Percentiles rank a stretch among this genome's conserved stretches.
These are phyloP conservation scores for Moniliophthora roreri DNA, from an alignment of 1,284 basidiomycete species.

Conservation along the genomic window DNA sequence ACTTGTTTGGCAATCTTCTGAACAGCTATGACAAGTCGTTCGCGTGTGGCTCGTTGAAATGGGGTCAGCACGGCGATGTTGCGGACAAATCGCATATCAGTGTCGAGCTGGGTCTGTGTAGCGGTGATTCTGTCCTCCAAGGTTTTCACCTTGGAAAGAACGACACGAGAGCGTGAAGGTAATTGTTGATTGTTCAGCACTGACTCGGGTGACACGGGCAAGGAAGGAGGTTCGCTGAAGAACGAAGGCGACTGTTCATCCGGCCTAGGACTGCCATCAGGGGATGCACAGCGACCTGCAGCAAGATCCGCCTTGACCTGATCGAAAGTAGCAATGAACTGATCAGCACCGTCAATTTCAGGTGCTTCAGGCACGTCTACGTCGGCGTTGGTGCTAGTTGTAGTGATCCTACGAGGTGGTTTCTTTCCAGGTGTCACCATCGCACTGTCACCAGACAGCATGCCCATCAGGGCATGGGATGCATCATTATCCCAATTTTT, in stretches of 20 bases:
- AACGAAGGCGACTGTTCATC: neutral
- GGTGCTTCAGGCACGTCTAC: slow-evolving; percentile 43
- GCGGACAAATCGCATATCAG: slow-evolving; percentile 71
- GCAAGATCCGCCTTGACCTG: slow-evolving; percentile 84
- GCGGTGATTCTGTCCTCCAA: slow-evolving; percentile 60
- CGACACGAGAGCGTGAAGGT: slow-evolving; percentile 56
- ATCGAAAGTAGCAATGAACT: slow-evolving; percentile 82
- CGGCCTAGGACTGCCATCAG: slow-evolving; percentile 23
- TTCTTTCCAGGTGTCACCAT: slow-evolving; percentile 22
- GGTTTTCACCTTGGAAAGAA: slow-evolving; percentile 63
- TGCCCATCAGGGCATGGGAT: slow-evolving; percentile 37
- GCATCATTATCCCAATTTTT: slow-evolving; percentile 47
- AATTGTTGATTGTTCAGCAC: slow-evolving; percentile 27
- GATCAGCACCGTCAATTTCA: slow-evolving; percentile 53
- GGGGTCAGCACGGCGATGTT: slow-evolving; percentile 88
- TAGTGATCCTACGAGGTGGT: slow-evolving; percentile 29
- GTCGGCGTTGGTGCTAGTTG: slow-evolving; percentile 34
- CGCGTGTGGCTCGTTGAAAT: slow-evolving; percentile 82
- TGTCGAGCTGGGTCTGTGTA: slow-evolving; percentile 65
- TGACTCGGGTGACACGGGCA: slow-evolving; percentile 16
- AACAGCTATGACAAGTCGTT: slow-evolving; percentile 65
- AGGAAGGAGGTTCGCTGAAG: slow-evolving; percentile 5
- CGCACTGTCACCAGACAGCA: slow-evolving; percentile 33
- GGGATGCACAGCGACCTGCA: slow-evolving; percentile 34
- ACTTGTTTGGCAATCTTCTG: slow-evolving; percentile 69